Evolutionary conservation across 176 grass and related monocot genomes (phyloP), one percentile per base, ranked within the genome.

Genomic region (Triticum turgidum): DNA sequence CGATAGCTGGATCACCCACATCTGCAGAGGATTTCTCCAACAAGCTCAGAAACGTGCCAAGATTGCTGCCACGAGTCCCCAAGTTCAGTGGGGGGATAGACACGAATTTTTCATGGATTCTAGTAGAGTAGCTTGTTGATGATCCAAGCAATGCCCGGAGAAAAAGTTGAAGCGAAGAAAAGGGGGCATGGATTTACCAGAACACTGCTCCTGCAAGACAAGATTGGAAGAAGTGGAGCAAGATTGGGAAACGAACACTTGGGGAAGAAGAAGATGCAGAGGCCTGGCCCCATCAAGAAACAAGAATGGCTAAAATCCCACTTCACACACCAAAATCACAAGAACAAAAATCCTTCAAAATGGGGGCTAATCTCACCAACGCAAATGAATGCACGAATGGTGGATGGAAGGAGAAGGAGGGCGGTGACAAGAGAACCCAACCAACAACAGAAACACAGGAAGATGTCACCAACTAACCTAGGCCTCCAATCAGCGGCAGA

Each of bases 321-420:
- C 12, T 65, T 67, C 24, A 9, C 29, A 76, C 73, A 59, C 63
- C 47, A 80, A 69, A 64, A 2, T 7, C 47, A 56, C 83, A 38
- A 10, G 73, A 79, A 85, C 5, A 18, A 61, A 73, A 77, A 70
- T 33, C 65, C 47, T 65, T 38, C 2, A 25, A 34, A 76, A 62
- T 10, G 38, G 41, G 69, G 76, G 21, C 8, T 54, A 83, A 65
- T 49, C 78, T 30, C 65, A 54, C 51, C 49, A 52, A 52, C 4
- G 2, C 14, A 54, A 18, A 54, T 17, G 15, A 42, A 87, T 41
- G 59, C 49, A 34, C 12, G 15, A 68, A 80, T 73, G 73, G 56
- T 58, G 11, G 69, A 87, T 27, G 45, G 84, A 84, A 90, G 52
- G 72, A 64, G 34, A 71, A 82, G 17, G 51, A 63, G 11, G 49